Percentiles rank a stretch among this genome's conserved stretches.
These are phyloP conservation scores for Phytophthora syringae DNA, from an alignment of 352 stramenopile species.

Conservation along the genomic window DNA sequence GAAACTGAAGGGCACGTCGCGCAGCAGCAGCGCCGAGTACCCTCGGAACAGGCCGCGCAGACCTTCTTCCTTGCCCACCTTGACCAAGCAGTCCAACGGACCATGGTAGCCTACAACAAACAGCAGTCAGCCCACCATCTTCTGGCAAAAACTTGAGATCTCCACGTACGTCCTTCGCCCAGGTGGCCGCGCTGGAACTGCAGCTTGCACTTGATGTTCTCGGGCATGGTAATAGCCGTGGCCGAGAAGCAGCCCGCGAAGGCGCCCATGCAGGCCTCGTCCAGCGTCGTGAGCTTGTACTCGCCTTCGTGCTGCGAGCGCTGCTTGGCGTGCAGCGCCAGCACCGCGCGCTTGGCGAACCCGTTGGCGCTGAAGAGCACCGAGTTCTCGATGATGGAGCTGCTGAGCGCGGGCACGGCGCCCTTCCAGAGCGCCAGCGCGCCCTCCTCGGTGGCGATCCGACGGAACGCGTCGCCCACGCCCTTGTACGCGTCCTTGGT, in stretches of 20 bases:
- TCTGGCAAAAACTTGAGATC: neutral
- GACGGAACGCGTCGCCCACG: constrained; percentile 69
- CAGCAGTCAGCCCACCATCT: neutral
- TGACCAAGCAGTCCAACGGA: constrained; percentile 69
- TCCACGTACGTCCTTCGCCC: constrained; percentile 60
- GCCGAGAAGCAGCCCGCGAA: constrained; percentile 86
- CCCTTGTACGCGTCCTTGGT: constrained; percentile 64
- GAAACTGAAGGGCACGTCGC: constrained; percentile 92
- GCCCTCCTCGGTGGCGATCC: constrained; percentile 79
- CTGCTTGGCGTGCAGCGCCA: constrained; percentile 61
- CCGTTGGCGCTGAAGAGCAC: constrained; percentile 91
- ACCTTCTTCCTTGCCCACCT: constrained; percentile 70
- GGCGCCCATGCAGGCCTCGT: constrained; percentile 85
- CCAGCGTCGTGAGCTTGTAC: constrained; percentile 75
- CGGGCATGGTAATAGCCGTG: constrained; percentile 86
- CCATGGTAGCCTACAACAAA: constrained; percentile 63
- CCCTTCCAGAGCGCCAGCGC: constrained; percentile 86
- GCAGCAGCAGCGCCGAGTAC: constrained; percentile 84
- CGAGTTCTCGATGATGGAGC: constrained; percentile 91
- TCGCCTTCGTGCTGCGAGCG: constrained; percentile 49
- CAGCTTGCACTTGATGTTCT: constrained; percentile 89
- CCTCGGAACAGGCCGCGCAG: constrained; percentile 75
- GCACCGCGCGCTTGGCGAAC: constrained; percentile 69
- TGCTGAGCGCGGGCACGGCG: constrained; percentile 85
- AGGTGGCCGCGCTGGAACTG: constrained; percentile 78